Base-by-base conservation (phyloP, 2,329 filamentous ascomycete species). In the Hortaea sp. region DNA sequence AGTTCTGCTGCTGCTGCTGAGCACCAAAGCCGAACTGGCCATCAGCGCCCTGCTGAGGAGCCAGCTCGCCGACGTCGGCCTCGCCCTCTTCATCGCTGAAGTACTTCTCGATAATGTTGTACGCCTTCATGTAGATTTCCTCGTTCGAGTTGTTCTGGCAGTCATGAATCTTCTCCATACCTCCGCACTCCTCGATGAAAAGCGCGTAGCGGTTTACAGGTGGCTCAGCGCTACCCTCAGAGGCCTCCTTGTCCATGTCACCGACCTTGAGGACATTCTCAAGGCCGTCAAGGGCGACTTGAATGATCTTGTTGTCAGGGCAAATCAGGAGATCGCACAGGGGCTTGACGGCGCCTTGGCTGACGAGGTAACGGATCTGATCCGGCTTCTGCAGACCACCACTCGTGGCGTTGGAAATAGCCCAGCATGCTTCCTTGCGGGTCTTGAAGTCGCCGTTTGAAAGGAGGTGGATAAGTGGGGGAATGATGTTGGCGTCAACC, bases 41-140 rank as follows among this genome's bases (percentile, higher is more conserved):
- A 59, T 83, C 79, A 63, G 88, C 84, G 54, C 77, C 79, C 57
- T 80, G 76, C 60, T 80, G 77, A 50, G 85, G 79, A 50, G 78
- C 84, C 68, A 88, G 78, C 61, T 94, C 87, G 52, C 88, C 86
- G 57, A 88, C 88, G 60, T 89, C 88, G 41, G 71, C 79, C 52
- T 77, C 78, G 64, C 94, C 92, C 46, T 97, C 92, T 57, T 98
- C 92, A 62, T 98, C 92, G 0, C 89, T 95, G 75, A 98, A 98
- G 79, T 98, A 98, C 76, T 95, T 95, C 78, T 98, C 92, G 57
- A 98, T 98, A 70, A 98, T 98, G 78, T 94, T 97, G 78, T 97
- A 98, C 0, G 92, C 92, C 81, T 98, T 98, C 90, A 98, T 97
- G 78, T 98, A 98, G 60, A 98, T 98, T 72, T 98, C 92, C 73